Evolutionary conservation across 169 alveolate genomes (phyloP).

Genomic region (Plasmodium ovale): DNA sequence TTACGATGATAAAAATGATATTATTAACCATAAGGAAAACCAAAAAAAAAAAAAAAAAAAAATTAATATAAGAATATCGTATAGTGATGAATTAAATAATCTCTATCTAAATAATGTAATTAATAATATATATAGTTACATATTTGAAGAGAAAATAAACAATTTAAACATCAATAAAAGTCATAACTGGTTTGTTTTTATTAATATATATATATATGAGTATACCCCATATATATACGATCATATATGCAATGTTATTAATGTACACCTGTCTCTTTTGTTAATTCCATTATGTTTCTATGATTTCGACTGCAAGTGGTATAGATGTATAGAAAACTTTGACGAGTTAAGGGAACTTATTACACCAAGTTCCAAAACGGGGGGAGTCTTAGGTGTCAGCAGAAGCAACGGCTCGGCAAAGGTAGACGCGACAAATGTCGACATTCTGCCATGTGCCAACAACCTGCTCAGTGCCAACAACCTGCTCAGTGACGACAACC

Average conservation of each 20-base stretch:
- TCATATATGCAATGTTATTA: conserved; percentile 69
- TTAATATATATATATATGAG: conserved; percentile 71
- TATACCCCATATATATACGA: conserved; percentile 77
- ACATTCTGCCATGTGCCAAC: neutral
- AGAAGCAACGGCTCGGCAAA: neutral
- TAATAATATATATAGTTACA: conserved; percentile 63
- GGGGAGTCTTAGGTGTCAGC: too few species aligned
- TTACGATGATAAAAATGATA: neutral
- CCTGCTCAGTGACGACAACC: neutral
- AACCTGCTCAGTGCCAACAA: neutral
- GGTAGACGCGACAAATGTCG: neutral
- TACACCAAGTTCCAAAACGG: too few species aligned
- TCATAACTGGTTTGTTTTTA: conserved; percentile 58
- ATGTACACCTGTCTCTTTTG: conserved; percentile 70
- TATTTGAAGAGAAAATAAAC: conserved; percentile 61
- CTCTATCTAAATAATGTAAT: conserved; percentile 68
- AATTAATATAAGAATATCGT: conserved; percentile 50
- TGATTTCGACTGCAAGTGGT: conserved; percentile 72
- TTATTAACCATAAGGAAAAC: too few species aligned
- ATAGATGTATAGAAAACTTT: conserved; percentile 64
- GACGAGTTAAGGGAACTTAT: conserved; percentile 34
- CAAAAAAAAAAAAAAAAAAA: conserved; percentile 22
- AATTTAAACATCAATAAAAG: conserved; percentile 43
- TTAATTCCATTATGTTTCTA: conserved; percentile 74
- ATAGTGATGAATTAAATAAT: conserved; percentile 73